Base-by-base conservation (phyloP, 331 rosid species). In the Malus hybrid region DNA sequence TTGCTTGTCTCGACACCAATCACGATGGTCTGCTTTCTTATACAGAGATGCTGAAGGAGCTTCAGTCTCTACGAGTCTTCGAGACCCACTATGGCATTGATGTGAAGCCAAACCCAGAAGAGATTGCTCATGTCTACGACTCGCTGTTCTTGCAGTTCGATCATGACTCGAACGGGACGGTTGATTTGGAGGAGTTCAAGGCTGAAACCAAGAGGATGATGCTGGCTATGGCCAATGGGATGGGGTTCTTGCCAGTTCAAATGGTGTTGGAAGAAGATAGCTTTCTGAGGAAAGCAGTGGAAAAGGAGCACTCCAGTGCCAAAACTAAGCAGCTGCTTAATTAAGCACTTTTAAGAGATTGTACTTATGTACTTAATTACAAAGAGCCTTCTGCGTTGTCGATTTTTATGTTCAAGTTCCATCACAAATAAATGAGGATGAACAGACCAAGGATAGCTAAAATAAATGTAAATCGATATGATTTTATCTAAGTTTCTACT, bases 151-250 rank as follows among this genome's bases (percentile, higher is more conserved):
- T 74, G 50, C 91, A 79, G 42, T 92, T 83, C 7, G 96, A 88
- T 66, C 93, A 84, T 42, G 83, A 89, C 78, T 79, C 85, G 33
- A 84, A 84, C 73, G 94, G 97, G 56, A 22, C 80, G 0, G 85
- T 90, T 75, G 90, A 90, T 79, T 68, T 88, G 26, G 90, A 83
- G 24, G 97, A 92, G 76, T 92, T 86, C 83, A 77, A 83, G 85
- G 83, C 73, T 30, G 97, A 88, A 76, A 90, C 97, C 34, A 87
- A 82, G 86, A 71, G 67, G 72, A 90, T 87, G 84, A 75, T 93
- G 96, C 84, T 90, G 63, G 94, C 90, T 22, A 84, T 93, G 94
- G 90, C 96, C 1, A 86, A 81, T 30, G 94, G 91, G 14, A 56
- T 93, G 81, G 96, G 94, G 10, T 81, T 84, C 87, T 74, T 84